Evolutionary conservation across 2,329 filamentous ascomycete genomes (phyloP), one percentile per base, ranked within the genome.

Genomic region (Biscogniauxia mediterranea): DNA sequence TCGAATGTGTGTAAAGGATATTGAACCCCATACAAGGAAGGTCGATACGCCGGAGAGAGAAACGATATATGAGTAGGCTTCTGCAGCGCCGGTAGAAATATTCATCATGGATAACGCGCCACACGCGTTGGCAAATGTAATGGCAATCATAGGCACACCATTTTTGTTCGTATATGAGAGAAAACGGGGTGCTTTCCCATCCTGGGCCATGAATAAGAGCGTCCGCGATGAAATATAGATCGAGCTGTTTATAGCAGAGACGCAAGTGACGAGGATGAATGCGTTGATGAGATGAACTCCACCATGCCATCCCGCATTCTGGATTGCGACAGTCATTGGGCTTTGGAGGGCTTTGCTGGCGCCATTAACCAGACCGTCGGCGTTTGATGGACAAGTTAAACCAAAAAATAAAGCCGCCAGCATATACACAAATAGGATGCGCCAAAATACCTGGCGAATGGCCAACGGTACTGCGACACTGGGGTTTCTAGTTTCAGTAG

Each of bases 161-260:
- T 85, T 81, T 23, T 77, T 78, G 72, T 89, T 86, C 1, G 90
- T 91, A 73, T 83, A 85, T 51, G 88, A 88, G 1, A 93, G 79
- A 68, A 93, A 83, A 20, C 75, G 78, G 0, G 91, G 91, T 0
- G 90, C 91, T 73, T 90, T 91, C 54, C 85, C 81, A 52, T 87
- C 86, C 68, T 91, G 87, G 0, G 89, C 89, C 86, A 93, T 90
- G 77, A 87, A 92, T 0, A 93, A 77, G 1, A 94, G 76, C 0
- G 90, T 93, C 21, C 91, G 85, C 2, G 88, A 90, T 52, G 86
- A 87, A 66, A 93, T 91, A 73, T 93, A 93, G 63, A 93, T 89
- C 8, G 88, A 90, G 57, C 85, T 87, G 75, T 93, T 93, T 67
- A 89, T 84, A 19, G 89, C 89, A 0, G 83, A 88, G 46, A 92